phyloP scores from a whole-genome alignment of 179 eudicot genomes.

The Gypsophila paniculata region DNA sequence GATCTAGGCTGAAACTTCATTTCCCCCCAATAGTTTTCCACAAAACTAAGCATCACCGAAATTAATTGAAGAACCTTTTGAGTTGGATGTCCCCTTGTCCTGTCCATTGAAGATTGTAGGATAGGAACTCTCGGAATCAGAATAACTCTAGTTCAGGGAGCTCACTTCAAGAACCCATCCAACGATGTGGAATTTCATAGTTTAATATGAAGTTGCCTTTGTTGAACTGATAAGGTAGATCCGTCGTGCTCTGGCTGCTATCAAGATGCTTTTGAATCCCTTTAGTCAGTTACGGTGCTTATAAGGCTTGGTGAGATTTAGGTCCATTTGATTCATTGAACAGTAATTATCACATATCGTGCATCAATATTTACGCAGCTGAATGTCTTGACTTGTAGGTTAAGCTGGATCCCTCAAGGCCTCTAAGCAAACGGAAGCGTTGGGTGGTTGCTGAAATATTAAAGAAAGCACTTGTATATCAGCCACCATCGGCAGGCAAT shows the following conservation, averaged over 20 bases:
- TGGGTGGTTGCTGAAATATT: conserved; percentile 87
- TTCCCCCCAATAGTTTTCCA: neutral
- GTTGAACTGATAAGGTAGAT: neutral
- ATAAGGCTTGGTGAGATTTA: neutral
- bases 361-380: neutral
- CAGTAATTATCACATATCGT: neutral
- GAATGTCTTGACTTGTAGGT: conserved; percentile 47
- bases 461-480: conserved; percentile 78
- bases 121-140: no score
- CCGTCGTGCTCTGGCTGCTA: neutral
- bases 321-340: neutral
- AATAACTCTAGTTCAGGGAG: no score
- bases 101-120: no score
- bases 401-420: conserved; percentile 78
- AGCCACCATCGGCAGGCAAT: conserved; percentile 42
- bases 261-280: neutral
- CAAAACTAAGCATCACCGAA: neutral
- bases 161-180: neutral
- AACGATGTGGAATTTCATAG: neutral
- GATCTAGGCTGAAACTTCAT: neutral
- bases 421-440: conserved; percentile 79
- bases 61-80: neutral
- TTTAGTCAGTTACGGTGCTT: neutral
- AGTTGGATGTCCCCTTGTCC: no score
- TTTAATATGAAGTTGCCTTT: neutral